Base-by-base conservation (phyloP, 129 eudicot species). In the Pulicaria dysenterica region DNA sequence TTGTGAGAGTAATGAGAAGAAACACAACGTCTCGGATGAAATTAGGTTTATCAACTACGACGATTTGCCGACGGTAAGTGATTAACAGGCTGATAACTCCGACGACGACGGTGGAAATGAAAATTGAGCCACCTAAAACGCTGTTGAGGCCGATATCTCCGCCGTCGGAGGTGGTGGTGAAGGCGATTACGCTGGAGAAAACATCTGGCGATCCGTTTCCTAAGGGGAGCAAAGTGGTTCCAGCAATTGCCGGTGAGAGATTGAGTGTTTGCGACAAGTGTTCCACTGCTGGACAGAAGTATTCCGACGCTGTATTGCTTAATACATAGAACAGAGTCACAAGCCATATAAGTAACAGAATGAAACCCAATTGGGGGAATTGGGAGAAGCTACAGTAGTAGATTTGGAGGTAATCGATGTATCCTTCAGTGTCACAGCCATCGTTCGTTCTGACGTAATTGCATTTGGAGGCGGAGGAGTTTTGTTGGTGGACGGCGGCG, bases 161-260 rank as follows among this genome's bases (percentile, higher is more conserved):
- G 10, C 83, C 87, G 58, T 82, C 84, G 16, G 67, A 17, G 14
- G 88, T 55, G 17, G 79, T 59, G 7, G 89, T 77, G 64, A 89
- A 89, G 2, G 96, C 79, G 19, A 86, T 79, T 3, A 89, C 51
- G 57, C 88, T 82, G 0, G 92, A 64, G 72, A 89, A 74, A 17
- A 89, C 96, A 49, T 89, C 96, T 3, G 84, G 69, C 4, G 89
- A 84, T 9, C 96, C 92, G 73, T 89, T 89, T 14, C 96, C 96
- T 2, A 89, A 66, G 0, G 96, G 96, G 34, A 89, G 92, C 34
- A 89, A 81, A 7, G 89, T 89, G 34, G 92, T 80, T 2, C 96
- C 96, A 39, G 96, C 89, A 8, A 89, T 82, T 0, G 81, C 83
- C 4, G 96, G 92, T 4, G 92, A 80, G 13, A 89, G 88, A 7